Base-by-base conservation (phyloP, 2,329 filamentous ascomycete genomes). In the Blastomyces silverae region DNA sequence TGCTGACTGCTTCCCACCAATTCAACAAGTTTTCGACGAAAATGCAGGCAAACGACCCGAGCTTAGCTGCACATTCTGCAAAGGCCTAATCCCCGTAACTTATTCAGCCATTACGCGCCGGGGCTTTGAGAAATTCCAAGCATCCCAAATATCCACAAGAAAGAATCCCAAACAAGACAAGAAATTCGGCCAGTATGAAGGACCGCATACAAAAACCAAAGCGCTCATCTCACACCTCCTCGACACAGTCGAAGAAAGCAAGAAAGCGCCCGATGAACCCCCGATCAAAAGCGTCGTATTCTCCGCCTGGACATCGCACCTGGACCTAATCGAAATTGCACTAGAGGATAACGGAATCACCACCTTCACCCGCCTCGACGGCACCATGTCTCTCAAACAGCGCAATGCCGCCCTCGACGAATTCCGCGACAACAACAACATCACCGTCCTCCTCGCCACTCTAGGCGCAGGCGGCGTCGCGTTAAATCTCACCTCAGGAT, bases 241-340 rank as follows among this genome's bases (percentile, higher is more conserved):
- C 1, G 80, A 82, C 61, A 85, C 86, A 65, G 80, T 81, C 0
- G 85, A 88, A 73, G 82, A 83, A 48, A 71, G 74, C 57, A 66
- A 73, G 17, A 69, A 76, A 13, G 66, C 85, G 11, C 85, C 86
- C 0, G 78, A 84, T 13, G 85, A 92, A 72, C 84, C 86, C 0
- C 92, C 92, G 0, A 89, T 91, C 77, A 97, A 96, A 75, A 94
- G 91, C 34, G 92, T 99, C 17, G 87, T 99, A 7, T 97, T 97
- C 77, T 96, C 92, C 0, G 88, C 88, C n/a, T 97, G 94, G 92
- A 97, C 94, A 0, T 88, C 89, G 0, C 92, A 97, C 73, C 85
- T 99, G 20, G 92, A 97, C 74, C 84, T 99, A 25, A 96, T 99
- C 69, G 87, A 94, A 73, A 82, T 91, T 61, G 93, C 92, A 0